Conservation (phyloP, 148 eudicot species). For the Heliosperma pusillum region DNA sequence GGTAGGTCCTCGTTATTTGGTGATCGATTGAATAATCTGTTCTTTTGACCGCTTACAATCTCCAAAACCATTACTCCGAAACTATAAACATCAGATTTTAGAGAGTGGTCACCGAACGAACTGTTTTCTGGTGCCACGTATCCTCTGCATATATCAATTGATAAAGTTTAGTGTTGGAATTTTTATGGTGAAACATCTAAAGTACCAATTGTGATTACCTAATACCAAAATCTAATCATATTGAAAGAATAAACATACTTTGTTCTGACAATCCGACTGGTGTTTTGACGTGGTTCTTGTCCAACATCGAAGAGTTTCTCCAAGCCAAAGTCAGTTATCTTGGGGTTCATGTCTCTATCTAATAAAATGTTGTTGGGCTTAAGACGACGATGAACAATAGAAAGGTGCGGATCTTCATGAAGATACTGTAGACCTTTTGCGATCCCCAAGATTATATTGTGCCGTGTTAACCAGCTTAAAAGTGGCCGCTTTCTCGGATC, state of each 20-base stretch:
- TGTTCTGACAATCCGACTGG: constrained; percentile 23
- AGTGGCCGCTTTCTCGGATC: background rate
- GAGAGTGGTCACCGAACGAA: constrained; percentile 28
- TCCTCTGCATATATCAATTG: constrained; percentile 32
- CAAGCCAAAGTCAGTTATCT: constrained; percentile 36
- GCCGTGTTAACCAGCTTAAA: constrained; percentile 25
- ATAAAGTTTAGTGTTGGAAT: background rate
- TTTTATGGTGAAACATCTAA: no score
- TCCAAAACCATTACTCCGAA: constrained; percentile 47
- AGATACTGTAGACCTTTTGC: constrained; percentile 30
- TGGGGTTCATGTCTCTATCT: constrained; percentile 25
- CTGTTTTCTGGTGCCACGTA: constrained; percentile 42
- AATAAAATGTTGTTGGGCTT: constrained; percentile 28
- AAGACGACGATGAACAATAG: constrained; percentile 27
- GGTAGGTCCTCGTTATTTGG: background rate
- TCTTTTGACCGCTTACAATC: constrained; percentile 35
- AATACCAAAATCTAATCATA: no score
- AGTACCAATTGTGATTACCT: no score
- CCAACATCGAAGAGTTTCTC: constrained; percentile 27
- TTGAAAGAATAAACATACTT: constrained; percentile 17
- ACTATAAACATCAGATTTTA: constrained; percentile 40
- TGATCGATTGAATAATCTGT: background rate
- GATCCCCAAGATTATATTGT: constrained; percentile 26
- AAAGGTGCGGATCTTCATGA: constrained; percentile 29
- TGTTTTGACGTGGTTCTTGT: constrained; percentile 1